These are phyloP conservation scores for Ceratobasidium sp. DNA, from an alignment of 1,284 basidiomycete species.

Conservation along the genomic window DNA sequence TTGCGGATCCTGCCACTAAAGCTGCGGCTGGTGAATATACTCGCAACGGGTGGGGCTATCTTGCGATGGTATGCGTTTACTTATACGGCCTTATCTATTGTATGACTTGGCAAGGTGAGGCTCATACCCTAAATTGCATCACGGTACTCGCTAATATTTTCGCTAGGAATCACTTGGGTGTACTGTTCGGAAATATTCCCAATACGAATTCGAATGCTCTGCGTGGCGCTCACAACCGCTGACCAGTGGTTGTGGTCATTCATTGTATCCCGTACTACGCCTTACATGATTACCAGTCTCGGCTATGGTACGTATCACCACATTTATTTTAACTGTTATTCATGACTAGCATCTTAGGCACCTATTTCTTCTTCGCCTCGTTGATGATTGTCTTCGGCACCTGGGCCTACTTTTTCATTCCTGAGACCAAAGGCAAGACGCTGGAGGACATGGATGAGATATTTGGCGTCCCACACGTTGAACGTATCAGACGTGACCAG, in stretches of 20 bases:
- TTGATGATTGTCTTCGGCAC: conserved; percentile 42
- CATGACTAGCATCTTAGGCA: no score
- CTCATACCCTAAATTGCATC: no score
- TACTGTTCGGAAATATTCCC: conserved; percentile 59
- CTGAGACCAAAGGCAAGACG: conserved; percentile 41
- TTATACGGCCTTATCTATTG: conserved; percentile 42
- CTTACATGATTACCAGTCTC: conserved; percentile 55
- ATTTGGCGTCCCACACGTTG: conserved; percentile 38
- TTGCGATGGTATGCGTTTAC: conserved; percentile 44
- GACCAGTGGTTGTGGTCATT: conserved; percentile 60
- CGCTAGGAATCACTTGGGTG: conserved; percentile 52
- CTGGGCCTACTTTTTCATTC: conserved; percentile 43
- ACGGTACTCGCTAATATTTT: no score
- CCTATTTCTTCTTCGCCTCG: conserved; percentile 43
- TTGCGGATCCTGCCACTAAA: conserved; percentile 41
- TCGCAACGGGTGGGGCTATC: conserved; percentile 43
- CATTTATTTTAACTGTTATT: no score
- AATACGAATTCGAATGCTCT: conserved; percentile 59
- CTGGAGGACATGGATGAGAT: conserved; percentile 42
- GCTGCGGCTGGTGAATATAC: conserved; percentile 38
- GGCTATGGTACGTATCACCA: conserved; percentile 28
- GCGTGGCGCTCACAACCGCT: conserved; percentile 58
- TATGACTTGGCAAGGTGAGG: conserved; percentile 47
- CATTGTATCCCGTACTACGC: conserved; percentile 57
- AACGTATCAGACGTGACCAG: background rate